Percentiles rank a stretch among this genome's conserved stretches.
Evolutionary conservation across 1,284 basidiomycete species (phyloP).

Genomic region (Tremellales sp.): DNA sequence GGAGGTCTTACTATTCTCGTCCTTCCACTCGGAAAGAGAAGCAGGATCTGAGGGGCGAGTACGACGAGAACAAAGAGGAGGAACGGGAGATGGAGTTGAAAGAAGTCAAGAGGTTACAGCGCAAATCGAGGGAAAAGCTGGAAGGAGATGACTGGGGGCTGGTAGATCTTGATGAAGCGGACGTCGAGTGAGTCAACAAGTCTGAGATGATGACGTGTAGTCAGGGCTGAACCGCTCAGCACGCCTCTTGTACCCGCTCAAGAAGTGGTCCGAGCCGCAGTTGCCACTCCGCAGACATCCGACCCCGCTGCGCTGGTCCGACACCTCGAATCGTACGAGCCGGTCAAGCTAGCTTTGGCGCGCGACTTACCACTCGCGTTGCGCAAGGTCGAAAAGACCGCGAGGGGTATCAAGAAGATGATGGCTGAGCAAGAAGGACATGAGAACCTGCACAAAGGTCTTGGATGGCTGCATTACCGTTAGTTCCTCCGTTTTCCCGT

Average conservation of each 20-base stretch:
- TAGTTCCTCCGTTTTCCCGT: slow-evolving; percentile 12
- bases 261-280: not conserved
- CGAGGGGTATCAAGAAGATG: slow-evolving; percentile 40
- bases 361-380: slow-evolving; percentile 54
- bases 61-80: slow-evolving; percentile 75
- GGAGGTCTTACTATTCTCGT: slow-evolving; percentile 72
- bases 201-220: no score
- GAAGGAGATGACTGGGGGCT: slow-evolving; percentile 77
- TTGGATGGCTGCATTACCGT: slow-evolving; percentile 51
- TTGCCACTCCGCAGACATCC: slow-evolving; percentile 23
- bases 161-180: slow-evolving; percentile 56
- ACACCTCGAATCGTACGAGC: slow-evolving; percentile 72
- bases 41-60: slow-evolving; percentile 58
- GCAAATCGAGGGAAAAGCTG: slow-evolving; percentile 67
- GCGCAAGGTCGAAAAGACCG: slow-evolving; percentile 44
- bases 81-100: slow-evolving; percentile 80
- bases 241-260: no score
- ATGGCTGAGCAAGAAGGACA: slow-evolving; percentile 32
- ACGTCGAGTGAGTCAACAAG: slow-evolving; percentile 36
- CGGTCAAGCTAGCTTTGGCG: slow-evolving; percentile 61
- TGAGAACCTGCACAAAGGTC: slow-evolving; percentile 41
- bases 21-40: slow-evolving; percentile 57
- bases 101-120: slow-evolving; percentile 77
- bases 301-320: slow-evolving; percentile 58
- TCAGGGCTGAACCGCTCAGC: no score